Conservation (phyloP, 371 early-diverging fungal genomes). For the Apophysomyces variabilis region DNA sequence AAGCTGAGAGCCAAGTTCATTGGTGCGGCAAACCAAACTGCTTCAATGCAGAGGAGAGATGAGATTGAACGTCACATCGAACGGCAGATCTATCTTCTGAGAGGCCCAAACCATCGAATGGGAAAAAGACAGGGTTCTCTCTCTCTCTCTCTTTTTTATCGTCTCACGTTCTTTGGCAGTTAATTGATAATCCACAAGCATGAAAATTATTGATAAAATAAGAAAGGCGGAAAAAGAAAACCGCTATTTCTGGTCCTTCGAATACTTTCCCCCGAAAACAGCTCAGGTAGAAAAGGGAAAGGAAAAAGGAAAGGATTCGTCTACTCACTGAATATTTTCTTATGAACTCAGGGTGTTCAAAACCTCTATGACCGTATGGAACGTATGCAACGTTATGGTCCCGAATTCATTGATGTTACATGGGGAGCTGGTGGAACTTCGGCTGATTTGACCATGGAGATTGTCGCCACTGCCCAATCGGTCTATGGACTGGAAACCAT, state of each 20-base stretch:
- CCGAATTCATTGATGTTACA: constrained; percentile 95
- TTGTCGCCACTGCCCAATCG: constrained; percentile 87
- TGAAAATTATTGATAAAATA: constrained; percentile 83
- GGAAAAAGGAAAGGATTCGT: no score
- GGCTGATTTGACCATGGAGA: constrained; percentile 85
- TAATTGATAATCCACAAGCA: neutral
- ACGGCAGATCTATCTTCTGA: no score
- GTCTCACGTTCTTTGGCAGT: no score
- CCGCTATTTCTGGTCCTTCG: constrained; percentile 87
- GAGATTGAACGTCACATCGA: constrained; percentile 5
- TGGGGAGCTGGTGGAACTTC: constrained; percentile 96
- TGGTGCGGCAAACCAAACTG: neutral
- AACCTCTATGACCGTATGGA: constrained; percentile 83
- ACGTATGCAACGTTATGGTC: constrained; percentile 92
- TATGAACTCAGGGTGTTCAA: constrained; percentile 58
- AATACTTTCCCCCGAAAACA: constrained; percentile 97
- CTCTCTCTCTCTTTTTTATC: no score
- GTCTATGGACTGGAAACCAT: constrained; percentile 94
- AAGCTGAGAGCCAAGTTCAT: neutral
- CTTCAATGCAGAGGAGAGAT: neutral
- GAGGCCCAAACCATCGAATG: no score
- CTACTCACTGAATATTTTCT: neutral
- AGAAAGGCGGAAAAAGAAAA: constrained; percentile 70
- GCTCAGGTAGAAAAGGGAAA: constrained; percentile 57
- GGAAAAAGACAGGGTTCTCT: no score